Evolutionary conservation across 805 yeast species (phyloP), one percentile per base, ranked within the genome.

Genomic region (Ogataea methylovora): DNA sequence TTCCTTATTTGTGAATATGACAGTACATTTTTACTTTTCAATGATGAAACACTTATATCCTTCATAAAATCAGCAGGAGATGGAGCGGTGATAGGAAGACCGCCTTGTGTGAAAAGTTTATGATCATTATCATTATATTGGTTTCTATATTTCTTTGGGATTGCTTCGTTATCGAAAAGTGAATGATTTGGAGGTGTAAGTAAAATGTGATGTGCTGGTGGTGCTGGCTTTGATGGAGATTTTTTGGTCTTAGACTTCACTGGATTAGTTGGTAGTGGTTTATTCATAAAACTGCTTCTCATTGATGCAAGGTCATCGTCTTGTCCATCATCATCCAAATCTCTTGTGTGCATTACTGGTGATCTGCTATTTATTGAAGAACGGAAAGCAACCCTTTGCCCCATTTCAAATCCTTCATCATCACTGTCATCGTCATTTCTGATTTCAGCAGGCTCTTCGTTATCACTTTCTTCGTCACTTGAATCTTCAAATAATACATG

Each of bases 401-500:
- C 54, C 4, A 46, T 27, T 9, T 40, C 37, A 29, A 34, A 47
- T 13, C 36, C 44, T n/a, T 44, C 43, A 11, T 31, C 33, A 19
- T 34, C 38, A 16, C 19, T 19, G n/a, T 27, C 24, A 21, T n/a
- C n/a, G n/a, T n/a, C n/a, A n/a, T n/a, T n/a, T n/a, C n/a, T n/a
- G n/a, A n/a, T n/a, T n/a, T n/a, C n/a, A n/a, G n/a, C n/a, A n/a
- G n/a, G n/a, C n/a, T n/a, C 19, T 18, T 25, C 36, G 8, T 18
- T 19, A 13, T 32, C 39, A 11, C 24, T 30, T 13, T 43, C 50
- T n/a, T 54, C 58, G 37, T 54, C 57, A 27, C 56, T 48, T 13
- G 57, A 47, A 23, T 52, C 59, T 1, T 44, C 48, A 40, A 56
- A 56, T 12, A 56, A 33, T 17, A 40, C 44, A 29, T 46, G 45